phyloP scores from a whole-genome alignment of 2,329 filamentous ascomycete species.

The Sporothrix globosa region DNA sequence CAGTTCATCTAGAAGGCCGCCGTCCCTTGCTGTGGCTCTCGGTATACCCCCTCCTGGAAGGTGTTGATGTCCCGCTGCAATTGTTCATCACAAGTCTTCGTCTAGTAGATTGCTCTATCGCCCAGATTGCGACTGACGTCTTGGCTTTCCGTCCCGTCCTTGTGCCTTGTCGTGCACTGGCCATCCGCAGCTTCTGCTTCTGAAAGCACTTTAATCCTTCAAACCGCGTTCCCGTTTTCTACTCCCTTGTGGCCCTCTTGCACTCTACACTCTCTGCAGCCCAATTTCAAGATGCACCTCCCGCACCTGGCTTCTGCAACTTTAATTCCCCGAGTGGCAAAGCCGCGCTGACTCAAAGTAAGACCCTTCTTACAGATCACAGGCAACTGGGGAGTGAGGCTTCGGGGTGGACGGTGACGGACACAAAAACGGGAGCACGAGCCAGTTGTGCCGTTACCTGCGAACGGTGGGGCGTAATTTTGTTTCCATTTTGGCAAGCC shows the following conservation, averaged over 20 bases:
- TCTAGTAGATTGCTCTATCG: conserved; percentile 5
- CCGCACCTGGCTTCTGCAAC: conserved; percentile 16
- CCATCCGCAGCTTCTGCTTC: background rate
- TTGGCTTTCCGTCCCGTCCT: conserved; percentile 10
- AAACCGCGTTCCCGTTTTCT: conserved; percentile 5
- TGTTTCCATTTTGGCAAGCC: background rate
- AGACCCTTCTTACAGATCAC: conserved; percentile 27
- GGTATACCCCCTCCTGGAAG: conserved; percentile 13
- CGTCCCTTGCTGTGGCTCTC: conserved; percentile 12
- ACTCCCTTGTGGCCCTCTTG: background rate
- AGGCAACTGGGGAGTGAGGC: background rate
- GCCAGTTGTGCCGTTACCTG: background rate
- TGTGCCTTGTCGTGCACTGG: background rate
- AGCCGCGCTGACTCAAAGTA: conserved; percentile 21
- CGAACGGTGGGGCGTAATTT: conserved; percentile 13
- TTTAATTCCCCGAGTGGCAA: background rate
- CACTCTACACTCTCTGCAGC: background rate
- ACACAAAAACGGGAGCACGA: background rate
- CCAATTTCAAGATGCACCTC: background rate
- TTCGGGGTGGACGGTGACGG: no score
- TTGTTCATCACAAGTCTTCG: conserved; percentile 21
- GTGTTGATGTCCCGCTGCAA: conserved; percentile 14
- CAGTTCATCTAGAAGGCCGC: background rate
- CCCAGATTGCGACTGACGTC: conserved; percentile 8
- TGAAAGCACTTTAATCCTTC: background rate